A percentile compares a stretch with the other conserved stretches of the same genome.
Evolutionary conservation across 2,329 filamentous ascomycete genomes (phyloP).

Genomic region (Eutypa lata): DNA sequence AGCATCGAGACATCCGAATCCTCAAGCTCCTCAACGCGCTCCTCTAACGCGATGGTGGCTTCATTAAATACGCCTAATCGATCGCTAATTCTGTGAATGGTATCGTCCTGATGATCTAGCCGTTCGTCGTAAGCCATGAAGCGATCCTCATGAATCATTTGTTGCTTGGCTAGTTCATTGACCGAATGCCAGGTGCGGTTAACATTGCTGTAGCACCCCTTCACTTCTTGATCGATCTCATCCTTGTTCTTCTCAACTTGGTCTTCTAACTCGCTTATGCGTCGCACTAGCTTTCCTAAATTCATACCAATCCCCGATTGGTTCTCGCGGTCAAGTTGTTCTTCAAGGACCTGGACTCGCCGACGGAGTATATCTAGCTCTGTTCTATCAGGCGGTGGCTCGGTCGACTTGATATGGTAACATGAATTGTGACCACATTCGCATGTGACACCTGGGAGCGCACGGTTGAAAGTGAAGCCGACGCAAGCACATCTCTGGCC

Average conservation of each 20-base stretch:
- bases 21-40: conserved; percentile 50
- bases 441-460: conserved; percentile 52
- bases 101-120: conserved; percentile 36
- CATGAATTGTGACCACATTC: conserved; percentile 60
- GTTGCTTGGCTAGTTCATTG: conserved; percentile 40
- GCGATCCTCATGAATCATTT: conserved; percentile 33
- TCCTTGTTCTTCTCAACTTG: conserved; percentile 49
- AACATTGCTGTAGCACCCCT: conserved; percentile 53
- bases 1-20: conserved; percentile 29
- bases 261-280: conserved; percentile 52
- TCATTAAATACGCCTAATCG: conserved; percentile 49
- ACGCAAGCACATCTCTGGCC: conserved; percentile 58
- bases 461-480: conserved; percentile 52
- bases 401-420: conserved; percentile 51
- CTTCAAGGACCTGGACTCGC: conserved; percentile 42
- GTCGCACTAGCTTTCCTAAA: conserved; percentile 32
- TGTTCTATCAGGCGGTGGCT: conserved; percentile 39
- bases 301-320: conserved; percentile 34
- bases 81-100: conserved; percentile 43
- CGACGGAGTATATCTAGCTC: conserved; percentile 49
- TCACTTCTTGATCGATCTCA: conserved; percentile 51
- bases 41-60: conserved; percentile 50
- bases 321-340: conserved; percentile 36
- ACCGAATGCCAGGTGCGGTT: conserved; percentile 52
- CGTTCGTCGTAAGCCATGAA: conserved; percentile 38